These are phyloP conservation scores for Pontederia paniculata DNA, from an alignment of 176 grass and related monocot species.

Conservation along the genomic window DNA sequence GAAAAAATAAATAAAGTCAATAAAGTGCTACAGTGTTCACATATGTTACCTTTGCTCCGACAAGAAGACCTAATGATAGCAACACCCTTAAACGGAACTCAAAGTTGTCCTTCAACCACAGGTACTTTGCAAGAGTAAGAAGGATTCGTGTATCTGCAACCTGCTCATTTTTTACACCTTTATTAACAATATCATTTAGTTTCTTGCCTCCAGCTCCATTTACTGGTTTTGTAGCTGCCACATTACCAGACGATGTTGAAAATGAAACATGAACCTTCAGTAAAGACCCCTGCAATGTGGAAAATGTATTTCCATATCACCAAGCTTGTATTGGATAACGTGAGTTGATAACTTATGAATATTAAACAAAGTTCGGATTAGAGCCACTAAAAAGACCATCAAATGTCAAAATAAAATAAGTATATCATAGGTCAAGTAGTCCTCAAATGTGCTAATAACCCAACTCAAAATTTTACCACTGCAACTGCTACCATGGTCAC, in stretches of 20 bases:
- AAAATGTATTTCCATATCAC: neutral
- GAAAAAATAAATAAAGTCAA: neutral
- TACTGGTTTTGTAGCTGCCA: slow-evolving; percentile 25
- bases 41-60: slow-evolving; percentile 77
- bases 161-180: slow-evolving; percentile 46
- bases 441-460: too few relatives aligned
- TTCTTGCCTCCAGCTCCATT: slow-evolving; percentile 37
- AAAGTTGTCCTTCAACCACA: slow-evolving; percentile 61
- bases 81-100: slow-evolving; percentile 86
- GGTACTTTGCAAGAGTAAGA: slow-evolving; percentile 64
- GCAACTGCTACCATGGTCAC: too few relatives aligned
- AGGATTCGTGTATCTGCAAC: slow-evolving; percentile 75
- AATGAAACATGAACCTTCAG: slow-evolving; percentile 53
- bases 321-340: neutral
- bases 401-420: too few relatives aligned
- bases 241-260: slow-evolving; percentile 60
- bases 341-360: neutral
- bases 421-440: too few relatives aligned
- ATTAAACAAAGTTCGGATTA: neutral
- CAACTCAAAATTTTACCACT: too few relatives aligned
- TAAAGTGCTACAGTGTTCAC: neutral
- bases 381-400: too few relatives aligned
- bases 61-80: slow-evolving; percentile 61
- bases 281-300: slow-evolving; percentile 22
- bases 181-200: slow-evolving; percentile 34